Base-by-base conservation (phyloP, 495 filamentous ascomycete genomes). In the Acidomyces sp. region DNA sequence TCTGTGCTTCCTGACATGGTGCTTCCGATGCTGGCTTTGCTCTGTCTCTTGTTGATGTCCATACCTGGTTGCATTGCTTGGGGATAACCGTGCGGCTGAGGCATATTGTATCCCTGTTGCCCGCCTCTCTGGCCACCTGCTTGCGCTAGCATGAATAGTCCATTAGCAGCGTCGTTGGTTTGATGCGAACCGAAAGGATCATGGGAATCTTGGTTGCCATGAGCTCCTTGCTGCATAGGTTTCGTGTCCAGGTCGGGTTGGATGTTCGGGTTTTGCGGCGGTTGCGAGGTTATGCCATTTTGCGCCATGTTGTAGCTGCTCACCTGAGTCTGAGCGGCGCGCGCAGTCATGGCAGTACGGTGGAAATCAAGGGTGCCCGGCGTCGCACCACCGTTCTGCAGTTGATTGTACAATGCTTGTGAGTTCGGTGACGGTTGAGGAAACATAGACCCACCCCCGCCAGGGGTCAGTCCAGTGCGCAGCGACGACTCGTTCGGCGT, bases 391-490 rank as follows among this genome's bases (percentile, higher is more conserved):
- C 82, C 82, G 58, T 74, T 81, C 46, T 81, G 77, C 25, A 94
- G 66, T 53, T 78, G 74, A 37, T 80, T 77, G 56, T 86, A 79
- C 20, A 94, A 55, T 20, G 82, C 75, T 57, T 84, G 78, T 0
- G 83, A 82, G 56, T 80, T 88, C 13, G 90, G 90, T 54, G 83
- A 87, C 3, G 86, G 82, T 22, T 77, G 82, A 22, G 87, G 85
- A 67, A 97, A 97, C 82, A 97, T 95, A 55, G 88, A 93, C 44
- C 90, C 90, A 54, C 88, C 85, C 29, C 90, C 90, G 37, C 90
- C 90, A 13, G 90, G 90, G 23, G 92, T 97, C 43, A 97, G 61
- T 34, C 90, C 90, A 13, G 84, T 90, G 29, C 90, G 74, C 13
- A 97, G 67, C 1, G 85, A 92, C 0, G 87, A 95, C 62, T 97